Evolutionary conservation across 345 rosid genomes (phyloP), one percentile per base, ranked within the genome.

Genomic region (Aquilaria yunnanensis): DNA sequence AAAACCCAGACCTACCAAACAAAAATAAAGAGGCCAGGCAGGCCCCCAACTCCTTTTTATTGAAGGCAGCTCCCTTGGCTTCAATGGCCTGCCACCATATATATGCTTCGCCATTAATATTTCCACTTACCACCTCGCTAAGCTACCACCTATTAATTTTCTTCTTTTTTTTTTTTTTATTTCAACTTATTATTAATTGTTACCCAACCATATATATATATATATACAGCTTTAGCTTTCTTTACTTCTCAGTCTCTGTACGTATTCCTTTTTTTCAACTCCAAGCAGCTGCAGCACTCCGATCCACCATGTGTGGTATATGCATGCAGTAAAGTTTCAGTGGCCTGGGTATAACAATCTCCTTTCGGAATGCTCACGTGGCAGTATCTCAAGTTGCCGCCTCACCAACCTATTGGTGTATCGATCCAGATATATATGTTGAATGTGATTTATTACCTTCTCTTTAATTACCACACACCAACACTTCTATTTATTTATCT

Each of bases 51-150:
- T 37, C 87, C 77, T 81, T 87, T 49, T 89, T 83, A 89, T 84
- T 87, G 80, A 37, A 37, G 43, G 43, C 43, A 37, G 8, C 43
- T 62, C 67, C 82, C 77, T 16, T 16, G 16, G 70, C 83, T 87
- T 89, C 86, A 87, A 85, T 92, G 85, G 83, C 79, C 98, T 93
- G 91, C 88, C 93, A 70, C 81, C 81, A 59, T 60, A 55, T 64
- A 57, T 37, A 4, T 37, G 6, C 78, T 79, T 70, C 60, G 67
- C 74, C 75, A 79, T 85, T 80, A 81, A 74, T 86, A 65, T 65
- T 63, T 33, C 54, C 16, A 16, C 16, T 16, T 16, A 16, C 16
- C 16, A 16, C 16, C 16, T 16, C 16, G 16, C 16, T 16, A 16
- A 16, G 16, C 16, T 16, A 16, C 16, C 16, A 16, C 16, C 16